Conservation (phyloP, 1,139 yeast genomes). For the Geotrichum australiense region DNA sequence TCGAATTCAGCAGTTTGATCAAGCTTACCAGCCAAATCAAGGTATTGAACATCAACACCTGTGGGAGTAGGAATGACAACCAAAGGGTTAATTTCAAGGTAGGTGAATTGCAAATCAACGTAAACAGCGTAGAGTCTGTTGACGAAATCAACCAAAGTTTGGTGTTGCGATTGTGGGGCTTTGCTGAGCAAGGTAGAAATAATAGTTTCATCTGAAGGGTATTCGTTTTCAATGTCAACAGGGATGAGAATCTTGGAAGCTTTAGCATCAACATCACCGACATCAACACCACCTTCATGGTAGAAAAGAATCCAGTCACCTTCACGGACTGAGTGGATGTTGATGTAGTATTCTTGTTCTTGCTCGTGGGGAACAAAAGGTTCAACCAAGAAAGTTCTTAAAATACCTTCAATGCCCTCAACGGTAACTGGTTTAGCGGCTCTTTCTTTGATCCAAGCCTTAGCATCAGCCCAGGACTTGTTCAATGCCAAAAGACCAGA, state of each 20-base stretch:
- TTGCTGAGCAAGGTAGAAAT: constrained; percentile 33
- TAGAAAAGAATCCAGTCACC: constrained; percentile 44
- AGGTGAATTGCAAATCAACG: constrained; percentile 43
- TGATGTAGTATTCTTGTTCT: constrained; percentile 42
- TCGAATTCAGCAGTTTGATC: constrained; percentile 46
- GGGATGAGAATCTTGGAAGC: constrained; percentile 41
- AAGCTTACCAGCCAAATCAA: constrained; percentile 43
- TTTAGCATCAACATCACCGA: constrained; percentile 43
- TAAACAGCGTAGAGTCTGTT: constrained; percentile 43
- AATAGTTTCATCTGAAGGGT: constrained; percentile 37
- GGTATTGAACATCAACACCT: constrained; percentile 41
- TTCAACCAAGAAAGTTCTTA: constrained; percentile 41
- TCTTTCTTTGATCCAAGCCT: constrained; percentile 39
- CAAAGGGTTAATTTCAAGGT: constrained; percentile 42
- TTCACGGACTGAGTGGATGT: constrained; percentile 43
- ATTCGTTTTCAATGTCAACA: constrained; percentile 37
- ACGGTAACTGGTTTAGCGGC: constrained; percentile 39
- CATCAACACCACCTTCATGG: constrained; percentile 46
- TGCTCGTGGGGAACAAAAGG: constrained; percentile 44
- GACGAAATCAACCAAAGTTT: constrained; percentile 40
- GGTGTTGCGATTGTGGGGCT: constrained; percentile 38
- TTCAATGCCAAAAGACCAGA: constrained; percentile 41
- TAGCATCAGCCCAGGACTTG: constrained; percentile 41
- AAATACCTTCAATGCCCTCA: constrained; percentile 37
- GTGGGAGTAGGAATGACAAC: constrained; percentile 38